phyloP scores from a whole-genome alignment of 2,329 filamentous ascomycete genomes.

The Chaetomiaceae sp. region DNA sequence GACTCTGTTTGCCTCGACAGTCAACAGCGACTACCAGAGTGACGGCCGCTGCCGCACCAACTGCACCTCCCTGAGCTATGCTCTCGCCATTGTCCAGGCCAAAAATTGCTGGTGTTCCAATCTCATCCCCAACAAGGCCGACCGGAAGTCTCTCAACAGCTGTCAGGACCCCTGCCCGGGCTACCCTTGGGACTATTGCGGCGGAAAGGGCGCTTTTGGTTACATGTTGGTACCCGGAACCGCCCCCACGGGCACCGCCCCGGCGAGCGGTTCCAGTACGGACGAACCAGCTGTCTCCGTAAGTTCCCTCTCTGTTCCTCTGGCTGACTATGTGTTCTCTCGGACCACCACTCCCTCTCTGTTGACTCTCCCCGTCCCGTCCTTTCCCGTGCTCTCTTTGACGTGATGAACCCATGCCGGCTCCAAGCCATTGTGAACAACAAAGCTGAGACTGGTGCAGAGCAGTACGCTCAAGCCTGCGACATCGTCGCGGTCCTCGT shows the following conservation, averaged over 20 bases:
- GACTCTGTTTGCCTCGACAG: constrained; percentile 32
- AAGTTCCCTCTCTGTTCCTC: constrained; percentile 7
- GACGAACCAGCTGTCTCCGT: constrained; percentile 9
- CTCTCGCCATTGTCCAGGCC: constrained; percentile 63
- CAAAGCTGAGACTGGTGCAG: constrained; percentile 32
- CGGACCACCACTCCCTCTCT: no score
- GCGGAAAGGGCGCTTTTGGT: constrained; percentile 56
- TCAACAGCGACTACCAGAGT: constrained; percentile 57
- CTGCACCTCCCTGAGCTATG: constrained; percentile 51
- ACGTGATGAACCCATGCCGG: neutral
- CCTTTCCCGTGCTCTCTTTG: neutral
- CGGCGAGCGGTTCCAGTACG: constrained; percentile 2
- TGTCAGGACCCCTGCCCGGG: constrained; percentile 63
- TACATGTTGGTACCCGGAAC: constrained; percentile 52
- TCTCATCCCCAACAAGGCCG: constrained; percentile 50
- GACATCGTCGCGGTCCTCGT: constrained; percentile 27
- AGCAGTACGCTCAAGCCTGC: constrained; percentile 32
- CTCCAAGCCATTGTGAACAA: constrained; percentile 18
- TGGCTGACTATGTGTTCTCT: constrained; percentile 7
- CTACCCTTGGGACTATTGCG: constrained; percentile 63
- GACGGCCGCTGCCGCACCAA: constrained; percentile 62
- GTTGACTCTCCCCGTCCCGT: neutral
- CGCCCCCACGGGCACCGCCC: constrained; percentile 11
- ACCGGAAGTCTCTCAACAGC: constrained; percentile 36
- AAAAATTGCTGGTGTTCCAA: constrained; percentile 72